Base-by-base conservation (phyloP, 75 land plant species). In the Pinus taeda region DNA sequence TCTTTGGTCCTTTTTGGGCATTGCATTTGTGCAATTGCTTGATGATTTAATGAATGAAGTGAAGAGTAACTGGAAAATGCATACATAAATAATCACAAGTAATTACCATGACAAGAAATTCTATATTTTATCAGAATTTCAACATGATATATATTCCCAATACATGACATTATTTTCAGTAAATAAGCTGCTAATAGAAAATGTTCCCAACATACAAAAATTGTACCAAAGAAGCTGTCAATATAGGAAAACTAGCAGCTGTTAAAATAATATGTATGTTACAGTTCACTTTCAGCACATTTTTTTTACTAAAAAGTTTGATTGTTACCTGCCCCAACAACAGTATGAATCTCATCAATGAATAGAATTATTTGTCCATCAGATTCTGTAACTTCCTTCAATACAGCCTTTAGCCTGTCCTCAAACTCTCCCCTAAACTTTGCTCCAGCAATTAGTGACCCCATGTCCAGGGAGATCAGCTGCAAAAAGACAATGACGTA, bases 331-430 rank as follows among this genome's bases (percentile, higher is more conserved):
- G 98, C 98, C 22, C 98, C 97, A 57, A 96, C 97, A 75, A 96
- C 95, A 60, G 98, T 96, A 74, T 96, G 97, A 30, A 96, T 94
- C 78, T 96, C 98, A 83, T 96, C 98, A 60, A 96, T 96, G 79
- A 96, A 96, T 65, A 96, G 85, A 7, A 96, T 88, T 18, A 92
- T 94, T 70, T 93, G 95, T 29, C 98, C 97, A 81, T 94, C 96
- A 59, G 98, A 96, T 11, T 93, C 91, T 30, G 90, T 91, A 8
- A 96, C 98, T 83, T 94, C 97, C 87, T 92, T 96, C 77, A 96
- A 72, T 1, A 96, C 97, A 81, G 95, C 98, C 84, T 96, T 96
- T 57, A 96, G 78, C 75, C 98, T 91, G 76, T 96, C 97, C 84
- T 96, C 98, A 81, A 96, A 94, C 64, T 96, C 98, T 77, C 98